phyloP scores from a whole-genome alignment of 805 yeast species.

The Candida ortonii region DNA sequence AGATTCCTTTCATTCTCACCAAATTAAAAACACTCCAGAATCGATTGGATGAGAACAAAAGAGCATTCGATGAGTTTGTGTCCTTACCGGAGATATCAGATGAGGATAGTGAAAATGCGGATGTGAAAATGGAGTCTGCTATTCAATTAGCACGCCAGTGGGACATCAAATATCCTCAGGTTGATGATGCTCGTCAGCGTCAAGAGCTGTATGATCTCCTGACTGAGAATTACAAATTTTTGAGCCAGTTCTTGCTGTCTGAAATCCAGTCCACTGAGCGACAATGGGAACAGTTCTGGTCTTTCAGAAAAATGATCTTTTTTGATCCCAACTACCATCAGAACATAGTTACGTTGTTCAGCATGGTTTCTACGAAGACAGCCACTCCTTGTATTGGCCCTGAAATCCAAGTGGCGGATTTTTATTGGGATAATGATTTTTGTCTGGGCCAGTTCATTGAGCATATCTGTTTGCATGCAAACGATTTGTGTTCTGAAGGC shows the following conservation, averaged over 20 bases:
- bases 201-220: slow-evolving; percentile 38
- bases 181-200: slow-evolving; percentile 36
- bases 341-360: slow-evolving; percentile 70
- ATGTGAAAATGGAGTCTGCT: slow-evolving; percentile 19
- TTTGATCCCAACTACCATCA: slow-evolving; percentile 74
- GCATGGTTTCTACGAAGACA: slow-evolving; percentile 77
- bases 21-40: slow-evolving; percentile 25
- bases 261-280: slow-evolving; percentile 40
- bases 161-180: slow-evolving; percentile 15
- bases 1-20: slow-evolving; percentile 47
- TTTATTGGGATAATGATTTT: slow-evolving; percentile 86
- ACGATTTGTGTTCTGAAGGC: slow-evolving; percentile 69
- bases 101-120: slow-evolving; percentile 16
- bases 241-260: slow-evolving; percentile 27
- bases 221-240: slow-evolving; percentile 30
- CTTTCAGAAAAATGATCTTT: slow-evolving; percentile 43
- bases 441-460: slow-evolving; percentile 89
- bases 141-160: slow-evolving; percentile 13
- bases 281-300: slow-evolving; percentile 66
- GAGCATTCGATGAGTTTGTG: slow-evolving; percentile 25
- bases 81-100: slow-evolving; percentile 10
- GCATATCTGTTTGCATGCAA: slow-evolving; percentile 65
- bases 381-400: slow-evolving; percentile 96
- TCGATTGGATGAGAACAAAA: slow-evolving; percentile 30
- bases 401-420: slow-evolving; percentile 76